Base-by-base conservation (phyloP, 352 stramenopile genomes). In the Globisporangium nodosum region DNA sequence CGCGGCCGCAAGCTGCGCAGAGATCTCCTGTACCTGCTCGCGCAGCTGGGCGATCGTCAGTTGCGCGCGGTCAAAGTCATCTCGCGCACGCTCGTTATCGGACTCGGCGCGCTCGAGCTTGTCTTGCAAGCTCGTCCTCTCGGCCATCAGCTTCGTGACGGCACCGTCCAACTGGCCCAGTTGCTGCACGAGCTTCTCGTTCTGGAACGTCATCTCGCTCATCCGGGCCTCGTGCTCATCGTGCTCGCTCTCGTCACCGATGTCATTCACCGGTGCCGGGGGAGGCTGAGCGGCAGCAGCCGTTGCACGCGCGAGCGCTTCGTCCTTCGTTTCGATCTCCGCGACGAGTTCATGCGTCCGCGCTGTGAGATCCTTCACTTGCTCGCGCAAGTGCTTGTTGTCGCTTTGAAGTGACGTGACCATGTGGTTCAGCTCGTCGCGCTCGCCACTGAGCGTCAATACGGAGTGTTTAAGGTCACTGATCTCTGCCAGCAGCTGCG, bases 21-120 rank as follows among this genome's bases (percentile, higher is more conserved):
- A 84, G 33, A 89, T 75, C 53, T 87, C 74, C 13, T 70, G 73
- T 31, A 87, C 74, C 47, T 89, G 73, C 46, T 79, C 65, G 30
- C 81, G 74, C 33, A 89, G 56, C n/a, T 82, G 54, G 18, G 47
- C 55, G 62, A 82, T 74, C 13, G 73, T 80, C 7, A 61, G 49
- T 42, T 79, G 69, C 40, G 71, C 69, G 9, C 61, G 61, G 15
- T 65, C 39, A 11, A 77, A 64, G 31, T 79, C 68, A 16, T 69
- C 42, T 51, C 71, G 65, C 5, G 70, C 70, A 11, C 51, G 52
- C 39, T 73, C 61, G 31, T 69, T 85, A 21, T 70, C 73, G 0
- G 67, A 65, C 58, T 87, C 68, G 0, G 75, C 76, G 21, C 71
- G 58, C 11, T 71, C 56, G 7, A 89, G 50, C 30, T 89, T 74